Base-by-base conservation (phyloP, 306 rosid genomes). In the Ormosia emarginata region DNA sequence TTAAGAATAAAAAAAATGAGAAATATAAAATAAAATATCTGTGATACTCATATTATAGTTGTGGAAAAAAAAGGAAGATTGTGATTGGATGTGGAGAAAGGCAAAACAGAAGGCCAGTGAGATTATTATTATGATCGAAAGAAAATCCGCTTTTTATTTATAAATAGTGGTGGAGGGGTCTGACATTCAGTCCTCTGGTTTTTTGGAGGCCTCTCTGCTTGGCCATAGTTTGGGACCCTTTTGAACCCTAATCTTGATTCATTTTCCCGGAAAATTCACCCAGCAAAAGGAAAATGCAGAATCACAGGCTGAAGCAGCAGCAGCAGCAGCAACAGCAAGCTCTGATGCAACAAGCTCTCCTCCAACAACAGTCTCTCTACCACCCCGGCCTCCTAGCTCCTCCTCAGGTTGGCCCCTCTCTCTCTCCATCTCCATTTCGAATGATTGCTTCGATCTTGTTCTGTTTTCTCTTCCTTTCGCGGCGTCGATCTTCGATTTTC, bases 261-360 rank as follows among this genome's bases (percentile, higher is more conserved):
- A 47, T 70, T 85, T 88, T 68, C 75, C 79, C 69, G 82, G 85
- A 52, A 53, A 81, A 63, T 83, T 74, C 75, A 29, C 83, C 80
- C 30, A 68, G 79, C 85, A n/a, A 83, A 83, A 67, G 84, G 80
- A 86, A 82, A 93, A 95, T 95, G 99, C 99, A 95, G 92, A 94
- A 93, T 84, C 97, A 89, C 85, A 90, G 99, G 90, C 82, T 95
- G 83, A 95, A 94, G 93, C 99, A 95, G 80, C 97, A 93, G 62
- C 98, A 94, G 79, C 97, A 92, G n/a, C 97, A 93, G 74, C 96
- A 91, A 18, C 98, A 94, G 15, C 99, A 95, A 87, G 98, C 98
- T 88, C 84, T 95, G 94, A 93, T 95, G 97, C 99, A 95, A 50
- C 99, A 95, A 78, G 98, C 99, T 81, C 93, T 95, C 69, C 92